Evolutionary conservation across 495 filamentous ascomycete species (phyloP).

Genomic region (Penicillium turbatum): DNA sequence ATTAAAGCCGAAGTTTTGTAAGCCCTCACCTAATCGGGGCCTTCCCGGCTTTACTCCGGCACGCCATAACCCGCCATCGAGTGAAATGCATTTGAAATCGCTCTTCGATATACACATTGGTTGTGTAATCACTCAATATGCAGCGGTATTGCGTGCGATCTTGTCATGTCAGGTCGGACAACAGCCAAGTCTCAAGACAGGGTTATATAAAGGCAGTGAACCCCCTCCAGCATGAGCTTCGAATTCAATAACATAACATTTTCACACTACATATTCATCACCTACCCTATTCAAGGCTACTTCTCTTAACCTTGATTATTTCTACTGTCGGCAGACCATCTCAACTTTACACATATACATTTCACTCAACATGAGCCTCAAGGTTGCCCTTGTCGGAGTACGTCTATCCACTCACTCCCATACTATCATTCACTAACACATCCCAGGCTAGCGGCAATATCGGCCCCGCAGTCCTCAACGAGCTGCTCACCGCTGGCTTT

Average conservation of each 20-base stretch:
- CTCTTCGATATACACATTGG: no score
- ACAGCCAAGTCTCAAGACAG: no score
- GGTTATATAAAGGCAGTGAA: neutral
- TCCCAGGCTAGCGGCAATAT: slow-evolving; percentile 54
- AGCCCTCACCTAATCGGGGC: no score
- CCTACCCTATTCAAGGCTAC: no score
- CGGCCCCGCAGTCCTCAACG: slow-evolving; percentile 52
- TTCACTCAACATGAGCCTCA: neutral
- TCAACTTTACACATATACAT: neutral
- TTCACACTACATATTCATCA: no score
- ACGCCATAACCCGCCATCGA: no score
- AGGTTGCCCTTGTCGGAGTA: slow-evolving; percentile 7
- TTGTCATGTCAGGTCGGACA: no score
- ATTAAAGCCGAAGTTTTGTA: no score
- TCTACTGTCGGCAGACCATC: neutral
- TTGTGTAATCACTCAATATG: no score
- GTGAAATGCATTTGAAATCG: no score
- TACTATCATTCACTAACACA: neutral
- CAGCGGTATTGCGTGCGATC: no score
- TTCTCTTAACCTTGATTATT: neutral
- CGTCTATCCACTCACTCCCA: neutral
- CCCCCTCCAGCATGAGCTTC: neutral
- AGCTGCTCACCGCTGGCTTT: slow-evolving; percentile 52
- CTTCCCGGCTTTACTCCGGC: no score
- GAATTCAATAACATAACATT: neutral